Percentiles rank a stretch among this genome's conserved stretches.
Evolutionary conservation across 306 rosid species (phyloP).

Genomic region (Datisca glomerata): DNA sequence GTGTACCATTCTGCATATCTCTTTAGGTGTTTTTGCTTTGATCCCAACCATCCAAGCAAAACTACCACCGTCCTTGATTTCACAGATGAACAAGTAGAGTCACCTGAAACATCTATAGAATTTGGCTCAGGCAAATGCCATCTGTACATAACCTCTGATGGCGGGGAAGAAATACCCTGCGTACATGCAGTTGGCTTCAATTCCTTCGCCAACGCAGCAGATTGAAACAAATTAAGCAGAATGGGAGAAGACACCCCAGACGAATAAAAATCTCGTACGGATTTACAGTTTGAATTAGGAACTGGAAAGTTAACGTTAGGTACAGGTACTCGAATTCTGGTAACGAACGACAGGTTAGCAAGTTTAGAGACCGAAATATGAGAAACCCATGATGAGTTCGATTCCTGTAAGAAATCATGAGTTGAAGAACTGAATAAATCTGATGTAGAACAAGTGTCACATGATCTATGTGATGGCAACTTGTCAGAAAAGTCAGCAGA

Average conservation of each 20-base stretch:
- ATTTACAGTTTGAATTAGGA: conserved; percentile 21
- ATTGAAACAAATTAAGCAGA: conserved; percentile 38
- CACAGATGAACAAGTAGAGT: conserved; percentile 30
- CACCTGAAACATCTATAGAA: conserved; percentile 25
- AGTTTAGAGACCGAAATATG: conserved; percentile 52
- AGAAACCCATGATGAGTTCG: conserved; percentile 34
- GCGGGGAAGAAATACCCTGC: conserved; percentile 14
- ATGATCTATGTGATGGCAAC: conserved; percentile 31
- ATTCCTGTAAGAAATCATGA: conserved; percentile 14
- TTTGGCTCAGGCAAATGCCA: conserved; percentile 87
- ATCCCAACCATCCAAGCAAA: conserved; percentile 94
- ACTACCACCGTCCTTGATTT: conserved; percentile 84
- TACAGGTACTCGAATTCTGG: conserved; percentile 44
- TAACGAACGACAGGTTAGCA: conserved; percentile 34
- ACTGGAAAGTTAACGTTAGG: conserved; percentile 41
- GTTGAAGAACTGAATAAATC: conserved; percentile 14
- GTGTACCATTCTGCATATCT: conserved; percentile 93
- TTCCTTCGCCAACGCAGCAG: conserved; percentile 44
- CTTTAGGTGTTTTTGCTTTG: conserved; percentile 84
- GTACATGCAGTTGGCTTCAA: conserved; percentile 22
- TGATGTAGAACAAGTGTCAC: conserved; percentile 30
- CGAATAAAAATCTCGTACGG: conserved; percentile 20
- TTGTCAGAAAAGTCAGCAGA: conserved; percentile 49
- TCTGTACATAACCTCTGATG: conserved; percentile 56
- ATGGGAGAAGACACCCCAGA: conserved; percentile 36